A percentile compares a stretch with the other conserved stretches of the same genome.
These are phyloP conservation scores for Penicillium simplicissimum DNA, from an alignment of 495 filamentous ascomycete genomes.

Conservation along the genomic window DNA sequence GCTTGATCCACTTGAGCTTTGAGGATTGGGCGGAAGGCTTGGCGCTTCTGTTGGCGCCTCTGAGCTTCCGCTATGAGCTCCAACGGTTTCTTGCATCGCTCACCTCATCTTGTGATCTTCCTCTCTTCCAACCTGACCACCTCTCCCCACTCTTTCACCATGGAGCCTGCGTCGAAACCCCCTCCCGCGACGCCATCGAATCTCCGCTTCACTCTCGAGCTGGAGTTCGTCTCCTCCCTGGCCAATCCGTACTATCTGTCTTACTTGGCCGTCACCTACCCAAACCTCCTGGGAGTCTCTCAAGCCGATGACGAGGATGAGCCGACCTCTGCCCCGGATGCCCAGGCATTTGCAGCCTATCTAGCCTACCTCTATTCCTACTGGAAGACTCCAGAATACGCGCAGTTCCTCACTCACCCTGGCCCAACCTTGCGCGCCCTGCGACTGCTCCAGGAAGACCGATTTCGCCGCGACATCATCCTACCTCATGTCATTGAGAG, in stretches of 20 bases:
- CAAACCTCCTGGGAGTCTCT: conserved; percentile 48
- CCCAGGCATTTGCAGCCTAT: conserved; percentile 73
- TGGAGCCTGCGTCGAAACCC: conserved; percentile 32
- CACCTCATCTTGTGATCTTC: background rate
- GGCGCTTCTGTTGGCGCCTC: background rate
- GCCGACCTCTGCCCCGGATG: conserved; percentile 54
- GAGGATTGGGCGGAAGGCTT: background rate
- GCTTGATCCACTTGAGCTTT: background rate
- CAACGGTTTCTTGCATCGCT: background rate
- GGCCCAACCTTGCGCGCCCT: conserved; percentile 81
- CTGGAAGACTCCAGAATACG: conserved; percentile 79
- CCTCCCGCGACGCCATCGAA: conserved; percentile 44
- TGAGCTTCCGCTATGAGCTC: background rate
- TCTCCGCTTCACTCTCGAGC: conserved; percentile 44
- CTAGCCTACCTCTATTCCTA: conserved; percentile 80
- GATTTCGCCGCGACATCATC: conserved; percentile 79
- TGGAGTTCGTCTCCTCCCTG: conserved; percentile 83
- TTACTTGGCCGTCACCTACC: conserved; percentile 68
- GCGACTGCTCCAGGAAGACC: conserved; percentile 78
- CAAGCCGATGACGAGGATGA: conserved; percentile 38
- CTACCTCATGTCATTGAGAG: conserved; percentile 67
- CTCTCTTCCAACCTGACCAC: background rate
- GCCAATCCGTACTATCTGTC: conserved; percentile 83
- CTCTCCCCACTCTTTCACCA: conserved; percentile 10
- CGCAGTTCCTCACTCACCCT: conserved; percentile 78